Base-by-base conservation (phyloP, 2,329 filamentous ascomycete genomes). In the Trichoderma harzianum region DNA sequence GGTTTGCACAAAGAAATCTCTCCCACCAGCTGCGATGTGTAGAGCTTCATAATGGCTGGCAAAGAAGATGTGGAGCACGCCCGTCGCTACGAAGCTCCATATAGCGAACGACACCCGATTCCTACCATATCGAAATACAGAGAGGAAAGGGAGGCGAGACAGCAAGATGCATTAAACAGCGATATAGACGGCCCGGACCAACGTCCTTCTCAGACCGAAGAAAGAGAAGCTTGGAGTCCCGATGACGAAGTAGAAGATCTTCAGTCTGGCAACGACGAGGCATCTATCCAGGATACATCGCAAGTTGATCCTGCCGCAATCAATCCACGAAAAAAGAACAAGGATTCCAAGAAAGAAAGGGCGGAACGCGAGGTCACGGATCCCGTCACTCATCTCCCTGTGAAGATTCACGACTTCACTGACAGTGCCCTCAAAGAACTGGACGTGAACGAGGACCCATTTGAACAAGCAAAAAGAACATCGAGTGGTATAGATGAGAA, bases 381-480 rank as follows among this genome's bases (percentile, higher is more conserved):
- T 76, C 91, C 91, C 0, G 86, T 93, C 51, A 93, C 91, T 1
- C 91, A 93, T 79, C 83, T 93, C 3, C 90, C 91, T 2, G 86
- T 93, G 62, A 83, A 82, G 43, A 91, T 93, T 43, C 89, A 92
- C 77, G 91, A 93, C 77, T 90, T 90, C 76, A 92, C 91, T 0
- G 84, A 86, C 32, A 86, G 88, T 51, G 89, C 91, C 67, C 82
- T 93, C 14, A 77, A 82, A 18, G 75, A 79, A 8, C 74, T 80
- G 21, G 77, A 78, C 11, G 67, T 72, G 21, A 79, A 81, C 57
- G 74, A 80, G 6, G 74, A 79, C 72, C n/a, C 80, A 69, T 66
- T 82, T 21, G 83, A 82, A 2, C 75, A 78, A 1, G 76, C 80
- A n/a, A 79, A 81, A 61, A 75, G 76, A 21, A 83, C 82, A 12